Conservation (phyloP, 78 protist species). For the Monosiga brevicollis region DNA sequence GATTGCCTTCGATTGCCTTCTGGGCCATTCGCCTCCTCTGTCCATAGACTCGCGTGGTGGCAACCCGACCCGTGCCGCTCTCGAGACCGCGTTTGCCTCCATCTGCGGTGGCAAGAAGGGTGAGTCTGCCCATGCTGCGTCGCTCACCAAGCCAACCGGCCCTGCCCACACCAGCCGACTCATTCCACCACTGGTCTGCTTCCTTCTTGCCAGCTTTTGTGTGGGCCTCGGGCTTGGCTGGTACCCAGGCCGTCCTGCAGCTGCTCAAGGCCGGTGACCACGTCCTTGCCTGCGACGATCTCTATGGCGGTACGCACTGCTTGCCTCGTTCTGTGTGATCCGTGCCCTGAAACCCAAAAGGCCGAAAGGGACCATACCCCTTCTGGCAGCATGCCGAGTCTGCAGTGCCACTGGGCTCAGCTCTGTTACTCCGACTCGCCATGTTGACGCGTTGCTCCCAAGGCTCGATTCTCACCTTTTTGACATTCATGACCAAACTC, state of each 20-base stretch:
- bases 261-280: constrained; percentile 3
- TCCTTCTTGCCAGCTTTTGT: constrained; percentile 25
- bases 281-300: constrained; percentile 2
- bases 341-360: too few relatives aligned
- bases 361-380: too few relatives aligned
- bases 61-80: constrained; percentile 87
- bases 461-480: too few relatives aligned
- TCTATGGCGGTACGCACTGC: constrained; percentile 36
- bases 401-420: too few relatives aligned
- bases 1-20: background rate
- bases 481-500: too few relatives aligned
- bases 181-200: background rate
- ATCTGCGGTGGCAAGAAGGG: constrained; percentile 73
- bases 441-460: too few relatives aligned
- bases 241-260: constrained; percentile 47
- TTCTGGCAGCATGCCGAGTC: too few relatives aligned
- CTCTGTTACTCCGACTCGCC: too few relatives aligned
- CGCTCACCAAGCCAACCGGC: background rate
- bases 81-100: constrained; percentile 73
- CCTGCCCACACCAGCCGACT: background rate
- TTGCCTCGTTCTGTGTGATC: background rate
- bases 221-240: constrained; percentile 66
- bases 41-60: constrained; percentile 75
- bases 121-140: background rate
- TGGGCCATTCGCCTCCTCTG: background rate